Conservation (phyloP, 495 filamentous ascomycete species). For the Parathielavia appendiculata region DNA sequence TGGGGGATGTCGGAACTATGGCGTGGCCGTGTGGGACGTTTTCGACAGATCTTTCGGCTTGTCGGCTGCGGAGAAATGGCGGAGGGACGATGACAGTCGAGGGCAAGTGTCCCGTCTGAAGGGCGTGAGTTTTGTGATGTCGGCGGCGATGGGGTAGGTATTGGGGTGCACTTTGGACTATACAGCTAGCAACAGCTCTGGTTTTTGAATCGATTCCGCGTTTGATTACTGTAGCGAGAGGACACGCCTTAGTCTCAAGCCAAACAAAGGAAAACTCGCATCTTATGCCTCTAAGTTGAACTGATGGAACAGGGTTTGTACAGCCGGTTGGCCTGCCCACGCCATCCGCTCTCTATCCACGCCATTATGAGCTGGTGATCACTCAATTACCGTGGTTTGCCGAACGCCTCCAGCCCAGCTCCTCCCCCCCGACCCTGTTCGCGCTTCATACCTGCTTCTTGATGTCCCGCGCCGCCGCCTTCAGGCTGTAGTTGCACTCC, state of each 20-base stretch:
- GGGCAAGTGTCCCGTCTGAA: too few species aligned
- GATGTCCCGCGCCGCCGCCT: conserved; percentile 48
- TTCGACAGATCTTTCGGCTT: not conserved
- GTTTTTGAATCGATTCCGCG: conserved; percentile 11
- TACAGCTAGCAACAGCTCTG: conserved; percentile 8
- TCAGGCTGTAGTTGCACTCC: conserved; percentile 70
- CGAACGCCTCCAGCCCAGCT: not conserved
- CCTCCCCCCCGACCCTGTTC: not conserved
- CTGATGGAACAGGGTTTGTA: conserved; percentile 24
- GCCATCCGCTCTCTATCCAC: conserved; percentile 1
- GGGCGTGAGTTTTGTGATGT: not conserved
- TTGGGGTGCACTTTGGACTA: not conserved
- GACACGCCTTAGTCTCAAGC: not conserved
- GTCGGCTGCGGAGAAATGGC: not conserved
- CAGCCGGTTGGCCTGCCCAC: conserved; percentile 11
- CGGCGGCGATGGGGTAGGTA: not conserved
- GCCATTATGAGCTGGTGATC: not conserved
- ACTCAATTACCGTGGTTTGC: not conserved
- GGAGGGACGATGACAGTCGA: too few species aligned
- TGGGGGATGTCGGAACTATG: not conserved
- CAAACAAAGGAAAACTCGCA: conserved; percentile 17
- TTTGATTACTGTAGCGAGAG: not conserved
- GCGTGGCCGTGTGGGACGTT: not conserved
- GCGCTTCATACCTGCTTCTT: conserved; percentile 38
- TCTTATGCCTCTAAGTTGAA: conserved; percentile 27